phyloP scores from a whole-genome alignment of 2,329 filamentous ascomycete species.

The Epichloe typhina region DNA sequence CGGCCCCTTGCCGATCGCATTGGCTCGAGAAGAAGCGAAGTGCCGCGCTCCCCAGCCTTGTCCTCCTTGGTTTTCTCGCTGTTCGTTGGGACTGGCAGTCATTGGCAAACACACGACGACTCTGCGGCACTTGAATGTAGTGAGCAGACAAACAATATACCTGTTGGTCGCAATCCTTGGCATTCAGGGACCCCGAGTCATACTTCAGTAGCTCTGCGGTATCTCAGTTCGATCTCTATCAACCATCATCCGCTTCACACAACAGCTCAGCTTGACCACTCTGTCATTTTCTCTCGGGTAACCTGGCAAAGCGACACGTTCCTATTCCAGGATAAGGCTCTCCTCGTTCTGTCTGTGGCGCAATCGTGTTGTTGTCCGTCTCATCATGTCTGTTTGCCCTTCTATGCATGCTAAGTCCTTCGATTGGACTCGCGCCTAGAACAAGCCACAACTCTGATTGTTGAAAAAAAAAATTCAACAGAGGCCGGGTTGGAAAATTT shows the following conservation, averaged over 20 bases:
- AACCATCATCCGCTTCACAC: background rate
- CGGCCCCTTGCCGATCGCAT: background rate
- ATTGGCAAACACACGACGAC: background rate
- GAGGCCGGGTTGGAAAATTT: background rate
- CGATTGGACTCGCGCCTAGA: slow-evolving; percentile 13
- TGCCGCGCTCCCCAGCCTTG: background rate
- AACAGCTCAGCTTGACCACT: background rate
- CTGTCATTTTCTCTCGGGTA: background rate
- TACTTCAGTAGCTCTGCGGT: background rate
- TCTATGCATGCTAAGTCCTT: slow-evolving; percentile 11
- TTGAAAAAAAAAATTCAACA: background rate
- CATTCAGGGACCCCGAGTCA: background rate
- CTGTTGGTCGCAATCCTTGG: background rate
- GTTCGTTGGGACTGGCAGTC: no score
- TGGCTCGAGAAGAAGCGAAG: background rate
- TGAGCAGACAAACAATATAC: background rate
- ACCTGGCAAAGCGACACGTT: background rate
- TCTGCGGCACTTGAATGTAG: background rate
- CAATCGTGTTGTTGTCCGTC: background rate
- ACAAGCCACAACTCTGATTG: background rate
- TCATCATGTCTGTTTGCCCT: slow-evolving; percentile 12
- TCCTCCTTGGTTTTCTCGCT: background rate
- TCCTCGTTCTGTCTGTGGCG: background rate
- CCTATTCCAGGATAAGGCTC: background rate
- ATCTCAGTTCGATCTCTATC: background rate